These are phyloP conservation scores for Cajanus cajan DNA, from an alignment of 306 rosid species.

Conservation along the genomic window DNA sequence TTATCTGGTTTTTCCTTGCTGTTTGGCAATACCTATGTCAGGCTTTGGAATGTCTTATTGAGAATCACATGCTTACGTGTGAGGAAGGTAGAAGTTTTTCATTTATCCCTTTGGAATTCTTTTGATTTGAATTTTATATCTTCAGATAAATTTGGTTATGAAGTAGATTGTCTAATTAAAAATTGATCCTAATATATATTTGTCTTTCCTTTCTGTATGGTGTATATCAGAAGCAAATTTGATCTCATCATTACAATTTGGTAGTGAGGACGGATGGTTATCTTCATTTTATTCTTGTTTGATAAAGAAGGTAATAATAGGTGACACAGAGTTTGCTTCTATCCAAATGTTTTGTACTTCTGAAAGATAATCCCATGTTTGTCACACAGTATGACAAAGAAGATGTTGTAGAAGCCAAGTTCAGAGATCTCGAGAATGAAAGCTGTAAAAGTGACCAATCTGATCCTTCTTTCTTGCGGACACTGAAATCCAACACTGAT, in stretches of 20 bases:
- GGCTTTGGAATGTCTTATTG: slow-evolving; percentile 96
- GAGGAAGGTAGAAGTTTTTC: slow-evolving; percentile 69
- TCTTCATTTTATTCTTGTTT: slow-evolving; percentile 87
- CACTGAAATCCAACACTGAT: slow-evolving; percentile 80
- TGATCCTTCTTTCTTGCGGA: slow-evolving; percentile 57
- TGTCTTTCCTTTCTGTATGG: slow-evolving; percentile 25
- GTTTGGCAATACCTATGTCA: slow-evolving; percentile 39
- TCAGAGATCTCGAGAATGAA: slow-evolving; percentile 77
- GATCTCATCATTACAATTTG: slow-evolving; percentile 81
- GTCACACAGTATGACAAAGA: slow-evolving; percentile 82
- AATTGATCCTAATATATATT: slow-evolving; percentile 20
- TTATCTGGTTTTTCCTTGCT: slow-evolving; percentile 26
- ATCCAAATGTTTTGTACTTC: slow-evolving; percentile 17
- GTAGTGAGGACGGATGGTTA: slow-evolving; percentile 95
- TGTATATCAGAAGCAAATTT: slow-evolving; percentile 69
- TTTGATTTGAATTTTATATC: slow-evolving; percentile 6
- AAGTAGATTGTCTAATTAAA: background rate
- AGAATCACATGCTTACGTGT: slow-evolving; percentile 93
- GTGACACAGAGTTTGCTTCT: slow-evolving; percentile 23
- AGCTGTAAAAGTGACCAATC: slow-evolving; percentile 64
- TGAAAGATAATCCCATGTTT: slow-evolving; percentile 23
- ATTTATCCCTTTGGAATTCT: background rate
- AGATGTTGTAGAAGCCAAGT: slow-evolving; percentile 73
- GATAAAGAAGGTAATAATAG: slow-evolving; percentile 71
- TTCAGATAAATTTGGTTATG: background rate